A percentile compares a stretch with the other conserved stretches of the same genome.
Evolutionary conservation across 192 early-diverging fungal genomes (phyloP).

Genomic region (Pecoramyces ruminantium): DNA sequence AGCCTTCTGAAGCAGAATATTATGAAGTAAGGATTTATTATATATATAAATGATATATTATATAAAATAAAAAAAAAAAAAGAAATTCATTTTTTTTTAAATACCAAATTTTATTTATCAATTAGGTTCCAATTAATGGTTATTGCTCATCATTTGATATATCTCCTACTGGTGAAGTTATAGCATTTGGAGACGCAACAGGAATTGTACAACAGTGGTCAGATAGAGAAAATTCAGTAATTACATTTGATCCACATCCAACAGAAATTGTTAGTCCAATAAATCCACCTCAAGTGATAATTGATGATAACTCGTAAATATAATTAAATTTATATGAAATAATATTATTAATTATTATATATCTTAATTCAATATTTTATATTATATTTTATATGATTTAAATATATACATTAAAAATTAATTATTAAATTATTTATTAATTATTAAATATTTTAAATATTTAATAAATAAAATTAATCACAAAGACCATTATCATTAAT

Average conservation of each 20-base stretch:
- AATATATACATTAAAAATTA: too few species aligned
- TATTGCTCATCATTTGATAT: constrained; percentile 32
- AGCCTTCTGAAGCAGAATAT: constrained; percentile 7
- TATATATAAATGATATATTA: too few species aligned
- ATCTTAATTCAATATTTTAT: too few species aligned
- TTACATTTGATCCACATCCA: constrained; percentile 45
- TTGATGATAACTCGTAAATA: neutral
- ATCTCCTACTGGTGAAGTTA: constrained; percentile 55
- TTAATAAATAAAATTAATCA: too few species aligned
- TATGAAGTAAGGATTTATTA: too few species aligned
- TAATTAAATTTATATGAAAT: neutral
- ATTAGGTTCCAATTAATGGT: constrained; percentile 19
- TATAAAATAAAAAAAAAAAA: neutral
- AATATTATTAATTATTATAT: too few species aligned
- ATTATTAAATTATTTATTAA: too few species aligned
- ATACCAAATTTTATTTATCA: constrained; percentile 5
- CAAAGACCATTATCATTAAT: constrained; percentile 56
- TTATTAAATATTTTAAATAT: neutral
- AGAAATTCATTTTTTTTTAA: constrained; percentile 4
- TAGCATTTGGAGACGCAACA: constrained; percentile 58
- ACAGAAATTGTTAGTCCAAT: constrained; percentile 28
- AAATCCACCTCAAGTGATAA: constrained; percentile 8
- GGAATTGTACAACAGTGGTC: constrained; percentile 67
- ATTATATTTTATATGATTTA: too few species aligned
- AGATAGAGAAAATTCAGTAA: constrained; percentile 37